These are phyloP conservation scores for Apiotrichum sp. DNA, from an alignment of 1,284 basidiomycete genomes.

Conservation along the genomic window DNA sequence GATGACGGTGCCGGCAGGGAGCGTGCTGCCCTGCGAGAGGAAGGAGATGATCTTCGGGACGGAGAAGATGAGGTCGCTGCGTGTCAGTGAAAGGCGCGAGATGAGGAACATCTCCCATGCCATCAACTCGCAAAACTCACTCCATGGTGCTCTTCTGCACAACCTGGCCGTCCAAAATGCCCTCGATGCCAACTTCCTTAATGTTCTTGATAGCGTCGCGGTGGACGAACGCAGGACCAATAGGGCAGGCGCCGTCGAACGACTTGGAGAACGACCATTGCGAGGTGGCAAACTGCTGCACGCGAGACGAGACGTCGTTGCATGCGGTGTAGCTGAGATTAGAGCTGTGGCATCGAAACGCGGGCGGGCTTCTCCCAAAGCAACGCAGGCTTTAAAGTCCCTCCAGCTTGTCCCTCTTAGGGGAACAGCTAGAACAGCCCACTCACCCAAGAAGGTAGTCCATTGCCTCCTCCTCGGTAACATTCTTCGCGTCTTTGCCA, in stretches of 20 bases:
- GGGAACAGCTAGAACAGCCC: no score
- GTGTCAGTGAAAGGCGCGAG: neutral
- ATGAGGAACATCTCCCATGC: slow-evolving; percentile 9
- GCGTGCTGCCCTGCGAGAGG: slow-evolving; percentile 78
- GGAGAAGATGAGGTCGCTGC: slow-evolving; percentile 47
- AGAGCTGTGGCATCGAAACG: no score
- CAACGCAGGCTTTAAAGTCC: no score
- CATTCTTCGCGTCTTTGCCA: slow-evolving; percentile 70
- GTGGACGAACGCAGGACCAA: slow-evolving; percentile 46
- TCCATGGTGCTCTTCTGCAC: slow-evolving; percentile 42
- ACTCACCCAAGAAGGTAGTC: slow-evolving; percentile 64
- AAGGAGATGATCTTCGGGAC: slow-evolving; percentile 54
- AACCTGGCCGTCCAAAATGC: slow-evolving; percentile 36
- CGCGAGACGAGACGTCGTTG: slow-evolving; percentile 47
- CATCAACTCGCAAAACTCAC: slow-evolving; percentile 34
- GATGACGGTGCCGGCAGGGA: slow-evolving; percentile 73
- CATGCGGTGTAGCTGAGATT: slow-evolving; percentile 34
- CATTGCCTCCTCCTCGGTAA: slow-evolving; percentile 67
- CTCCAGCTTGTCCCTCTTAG: no score
- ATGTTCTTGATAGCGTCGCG: slow-evolving; percentile 22
- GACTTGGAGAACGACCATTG: slow-evolving; percentile 46
- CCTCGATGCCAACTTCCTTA: slow-evolving; percentile 33
- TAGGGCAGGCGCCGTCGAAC: slow-evolving; percentile 48
- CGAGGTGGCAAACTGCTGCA: slow-evolving; percentile 34
- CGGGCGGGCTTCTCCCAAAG: no score